Base-by-base conservation (phyloP, 345 rosid genomes). In the Carallia brachiata region DNA sequence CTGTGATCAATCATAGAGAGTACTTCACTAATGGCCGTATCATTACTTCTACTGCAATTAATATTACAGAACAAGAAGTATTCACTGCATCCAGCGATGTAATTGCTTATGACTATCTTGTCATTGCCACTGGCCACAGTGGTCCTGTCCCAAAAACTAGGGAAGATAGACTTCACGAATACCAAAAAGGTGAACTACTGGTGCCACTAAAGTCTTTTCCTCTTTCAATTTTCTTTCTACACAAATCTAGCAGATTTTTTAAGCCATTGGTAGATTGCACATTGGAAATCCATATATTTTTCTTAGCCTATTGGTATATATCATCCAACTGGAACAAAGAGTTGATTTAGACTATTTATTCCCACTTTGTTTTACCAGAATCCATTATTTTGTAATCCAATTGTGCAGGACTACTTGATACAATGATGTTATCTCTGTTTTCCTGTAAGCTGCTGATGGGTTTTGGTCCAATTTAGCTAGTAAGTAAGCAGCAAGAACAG, bases 91-190 rank as follows among this genome's bases (percentile, higher is more conserved):
- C 86, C 2, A 95, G 90, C 4, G 18, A 36, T 52, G 52, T 39
- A 37, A 53, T 84, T 77, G 78, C 74, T 8, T 91, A 88, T 61
- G 94, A 94, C 71, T 91, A 87, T 76, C 91, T 94, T 57, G 97
- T 94, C 36, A 69, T 89, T 68, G 97, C 97, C 61, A 89, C 96
- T 0, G 98, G 97, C 36, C 96, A 88, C 64, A 65, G 2, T 9
- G 96, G 87, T 71, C 52, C 75, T 63, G 70, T 85, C 16, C 94
- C 95, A 4, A 66, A 65, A 65, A 79, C 88, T 6, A 86, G 85
- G 80, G 61, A 66, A 1, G 90, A 86, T 60, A 94, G 91, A 69
- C 85, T 94, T 27, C 62, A 67, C 23, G 79, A 81, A 1, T 94
- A 73, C 79, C 57, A 79, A 78, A 63, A 74, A 66, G 98, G 98